These are phyloP conservation scores for Brassica napus DNA, from an alignment of 345 rosid genomes.

Conservation along the genomic window Da-Ae NC_063436.1:987001-987500, in stretches of 20 bases:
- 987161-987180: slow-evolving; percentile 43
- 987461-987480: slow-evolving; percentile 1
- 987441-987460: neutral
- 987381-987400: neutral
- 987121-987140: slow-evolving; percentile 47
- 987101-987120: slow-evolving; percentile 70
- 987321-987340: neutral
- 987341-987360: slow-evolving; percentile 37
- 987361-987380: neutral
- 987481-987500: neutral
- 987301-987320: slow-evolving; percentile 24
- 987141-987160: slow-evolving; percentile 42
- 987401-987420: neutral
- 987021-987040: slow-evolving; percentile 97
- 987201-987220: slow-evolving; percentile 29
- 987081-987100: slow-evolving; percentile 83
- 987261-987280: slow-evolving; percentile 41
- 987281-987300: slow-evolving; percentile 39
- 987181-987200: slow-evolving; percentile 22
- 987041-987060: slow-evolving; percentile 88
- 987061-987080: slow-evolving; percentile 81
- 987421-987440: neutral
- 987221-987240: slow-evolving; percentile 4
- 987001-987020: slow-evolving; percentile 74
- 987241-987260: slow-evolving; percentile 38